Evolutionary conservation across 306 rosid species (phyloP).

Genomic region (Prunus armeniaca): DNA sequence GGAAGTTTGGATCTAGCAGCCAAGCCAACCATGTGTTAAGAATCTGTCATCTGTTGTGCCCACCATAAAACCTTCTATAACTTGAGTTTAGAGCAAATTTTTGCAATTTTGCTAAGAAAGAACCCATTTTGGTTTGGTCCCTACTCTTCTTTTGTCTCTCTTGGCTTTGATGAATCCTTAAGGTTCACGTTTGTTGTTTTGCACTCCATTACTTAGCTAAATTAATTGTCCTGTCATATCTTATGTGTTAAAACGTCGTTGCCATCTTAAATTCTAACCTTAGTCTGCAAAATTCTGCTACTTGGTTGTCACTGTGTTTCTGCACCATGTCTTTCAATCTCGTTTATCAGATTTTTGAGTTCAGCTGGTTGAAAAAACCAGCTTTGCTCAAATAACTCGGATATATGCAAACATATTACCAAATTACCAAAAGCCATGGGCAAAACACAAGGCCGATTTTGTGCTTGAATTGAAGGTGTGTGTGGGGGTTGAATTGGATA

Average conservation of each 20-base stretch:
- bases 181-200: slow-evolving; percentile 3
- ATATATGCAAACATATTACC: no score
- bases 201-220: neutral
- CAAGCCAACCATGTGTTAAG: neutral
- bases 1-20: neutral
- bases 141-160: neutral
- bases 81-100: neutral
- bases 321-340: neutral
- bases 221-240: neutral
- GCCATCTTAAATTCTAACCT: neutral
- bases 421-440: no score
- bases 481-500: no score
- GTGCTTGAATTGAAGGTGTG: no score
- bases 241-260: neutral
- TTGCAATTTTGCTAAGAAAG: neutral
- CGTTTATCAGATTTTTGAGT: no score
- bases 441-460: no score
- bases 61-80: neutral
- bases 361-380: no score
- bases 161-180: slow-evolving; percentile 5
- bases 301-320: neutral
- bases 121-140: neutral
- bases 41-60: neutral
- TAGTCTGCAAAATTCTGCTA: neutral
- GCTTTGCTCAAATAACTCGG: no score